These are phyloP conservation scores for Xylona heveae DNA, from an alignment of 495 filamentous ascomycete genomes.

Conservation along the genomic window DNA sequence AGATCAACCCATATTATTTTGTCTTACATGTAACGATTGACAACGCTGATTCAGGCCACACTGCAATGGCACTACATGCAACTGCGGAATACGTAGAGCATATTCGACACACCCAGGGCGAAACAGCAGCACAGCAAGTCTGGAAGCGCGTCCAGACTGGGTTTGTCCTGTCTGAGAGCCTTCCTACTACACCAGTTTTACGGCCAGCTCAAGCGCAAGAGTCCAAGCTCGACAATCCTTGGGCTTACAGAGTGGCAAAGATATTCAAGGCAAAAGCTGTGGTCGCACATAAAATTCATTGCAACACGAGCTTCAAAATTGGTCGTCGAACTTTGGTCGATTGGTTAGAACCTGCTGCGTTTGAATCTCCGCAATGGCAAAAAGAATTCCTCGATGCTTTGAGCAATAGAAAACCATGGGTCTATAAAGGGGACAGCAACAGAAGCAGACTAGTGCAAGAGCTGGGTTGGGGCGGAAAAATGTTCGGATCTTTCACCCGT, in stretches of 20 bases:
- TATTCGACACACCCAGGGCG: slow-evolving; percentile 9
- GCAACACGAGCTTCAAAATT: slow-evolving; percentile 14
- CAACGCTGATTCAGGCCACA: slow-evolving; percentile 25
- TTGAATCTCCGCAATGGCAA: slow-evolving; percentile 9
- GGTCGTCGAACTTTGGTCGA: slow-evolving; percentile 10
- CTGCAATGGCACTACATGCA: slow-evolving; percentile 21
- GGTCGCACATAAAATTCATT: slow-evolving; percentile 16
- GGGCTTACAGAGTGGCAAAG: slow-evolving; percentile 6
- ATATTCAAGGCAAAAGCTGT: slow-evolving; percentile 14
- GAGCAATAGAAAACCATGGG: slow-evolving; percentile 16
- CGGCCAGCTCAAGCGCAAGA: background rate
- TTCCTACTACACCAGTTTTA: slow-evolving; percentile 10
- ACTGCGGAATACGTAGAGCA: slow-evolving; percentile 19
- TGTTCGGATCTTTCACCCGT: slow-evolving; percentile 27
- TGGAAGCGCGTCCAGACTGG: slow-evolving; percentile 29
- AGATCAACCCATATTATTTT: slow-evolving; percentile 26
- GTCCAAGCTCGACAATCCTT: slow-evolving; percentile 5
- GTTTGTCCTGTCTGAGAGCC: slow-evolving; percentile 17
- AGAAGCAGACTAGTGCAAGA: slow-evolving; percentile 19
- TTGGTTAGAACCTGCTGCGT: slow-evolving; percentile 6
- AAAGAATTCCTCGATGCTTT: slow-evolving; percentile 12
- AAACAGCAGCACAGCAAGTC: slow-evolving; percentile 11
- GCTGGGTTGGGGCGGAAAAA: slow-evolving; percentile 21
- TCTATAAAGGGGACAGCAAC: slow-evolving; percentile 15
- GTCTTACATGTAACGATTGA: slow-evolving; percentile 29